Conservation (phyloP, 768 basidiomycete genomes). For the Auricularia cornea region DNA sequence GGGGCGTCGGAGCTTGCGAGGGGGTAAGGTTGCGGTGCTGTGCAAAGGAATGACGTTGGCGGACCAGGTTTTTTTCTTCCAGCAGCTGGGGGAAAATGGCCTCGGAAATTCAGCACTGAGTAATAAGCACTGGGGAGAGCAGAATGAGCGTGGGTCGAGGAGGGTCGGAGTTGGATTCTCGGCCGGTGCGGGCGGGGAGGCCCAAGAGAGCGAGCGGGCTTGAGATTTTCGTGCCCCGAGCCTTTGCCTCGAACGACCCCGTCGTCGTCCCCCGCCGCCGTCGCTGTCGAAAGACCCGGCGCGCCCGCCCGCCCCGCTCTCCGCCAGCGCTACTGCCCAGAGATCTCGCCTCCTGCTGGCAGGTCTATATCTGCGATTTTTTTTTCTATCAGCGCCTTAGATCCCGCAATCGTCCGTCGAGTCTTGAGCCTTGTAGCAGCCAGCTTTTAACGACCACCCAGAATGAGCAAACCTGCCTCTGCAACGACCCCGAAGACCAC, state of each 20-base stretch:
- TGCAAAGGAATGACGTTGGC: too few relatives aligned
- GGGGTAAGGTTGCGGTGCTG: too few relatives aligned
- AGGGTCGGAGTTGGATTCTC: background rate
- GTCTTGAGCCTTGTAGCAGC: too few relatives aligned
- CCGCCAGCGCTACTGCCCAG: background rate
- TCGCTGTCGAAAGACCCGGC: background rate
- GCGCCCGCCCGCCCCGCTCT: background rate
- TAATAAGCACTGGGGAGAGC: too few relatives aligned
- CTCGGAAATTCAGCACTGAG: too few relatives aligned
- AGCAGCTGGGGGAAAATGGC: too few relatives aligned
- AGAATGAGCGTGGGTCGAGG: too few relatives aligned
- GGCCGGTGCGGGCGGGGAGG: background rate
- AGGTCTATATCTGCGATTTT: background rate
- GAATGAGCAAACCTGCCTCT: conserved; percentile 92
- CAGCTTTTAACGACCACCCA: too few relatives aligned
- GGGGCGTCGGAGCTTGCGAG: too few relatives aligned
- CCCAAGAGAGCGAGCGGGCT: background rate
- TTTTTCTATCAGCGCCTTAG: background rate
- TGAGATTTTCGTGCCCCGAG: background rate
- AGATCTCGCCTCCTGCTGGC: conserved; percentile 1
- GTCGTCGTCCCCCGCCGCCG: background rate
- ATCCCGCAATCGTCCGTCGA: background rate
- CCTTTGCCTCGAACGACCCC: background rate
- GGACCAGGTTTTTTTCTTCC: too few relatives aligned
- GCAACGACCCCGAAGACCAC: conserved; percentile 56